Base-by-base conservation (phyloP, 2,329 filamentous ascomycete genomes). In the Malbranchea zuffiana region DNA sequence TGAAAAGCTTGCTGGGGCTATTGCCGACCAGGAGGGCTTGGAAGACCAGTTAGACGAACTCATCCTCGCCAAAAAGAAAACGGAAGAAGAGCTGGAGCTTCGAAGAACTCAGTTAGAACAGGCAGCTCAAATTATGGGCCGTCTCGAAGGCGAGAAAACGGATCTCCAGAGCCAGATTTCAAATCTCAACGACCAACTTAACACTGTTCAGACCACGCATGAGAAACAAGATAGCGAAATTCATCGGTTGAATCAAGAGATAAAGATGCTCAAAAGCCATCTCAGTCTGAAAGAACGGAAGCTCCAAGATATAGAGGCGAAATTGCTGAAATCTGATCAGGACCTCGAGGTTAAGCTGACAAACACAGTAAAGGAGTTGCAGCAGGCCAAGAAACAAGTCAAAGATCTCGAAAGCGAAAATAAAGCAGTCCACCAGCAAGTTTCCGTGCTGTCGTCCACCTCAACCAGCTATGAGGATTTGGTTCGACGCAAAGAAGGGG, bases 401-500 rank as follows among this genome's bases (percentile, higher is more conserved):
- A 77, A 80, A 35, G 79, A 85, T 13, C 71, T 95, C 1, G 59
- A 77, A 2, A 76, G 80, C 4, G 88, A 98, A 53, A 92, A 93
- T 48, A 74, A 77, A 8, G 77, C 82, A 29, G 75, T 93, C 31
- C 80, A 92, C 37, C 75, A 86, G 49, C 86, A 95, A 51, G 77
- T 98, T 36, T 74, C 82, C 0, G 79, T 94, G 47, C 67, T 98
- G 12, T 90, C 90, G 0, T 78, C 84, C 32, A 95, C 88, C 0
- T 94, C 88, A 1, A 92, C 86, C 0, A 85, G 87, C 53, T 96
- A 94, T 47, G 90, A 98, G 59, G 88, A 96, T 50, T 73, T 96
- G 28, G 81, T 98, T 16, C 75, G 86, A 16, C 80, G 82, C 41
- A 98, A 96, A 57, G 90, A 98, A 55, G 94, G 87, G 56, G 92